Percentiles rank a stretch among this genome's conserved stretches.
Conservation (phyloP, 176 grass and related monocot species). For the Tillandsia fasciculata region DNA sequence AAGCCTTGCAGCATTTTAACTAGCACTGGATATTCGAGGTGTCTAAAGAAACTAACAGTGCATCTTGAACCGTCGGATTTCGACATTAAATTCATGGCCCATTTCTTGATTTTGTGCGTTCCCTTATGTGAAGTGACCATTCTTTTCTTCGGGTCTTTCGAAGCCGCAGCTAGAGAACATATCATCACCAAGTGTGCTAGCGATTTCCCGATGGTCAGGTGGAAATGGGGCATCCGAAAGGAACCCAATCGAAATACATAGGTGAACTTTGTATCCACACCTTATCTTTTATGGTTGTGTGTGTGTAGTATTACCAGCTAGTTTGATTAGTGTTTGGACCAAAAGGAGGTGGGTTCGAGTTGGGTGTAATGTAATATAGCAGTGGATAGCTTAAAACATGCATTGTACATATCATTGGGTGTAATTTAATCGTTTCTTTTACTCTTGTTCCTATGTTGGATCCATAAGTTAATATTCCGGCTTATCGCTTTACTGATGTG, state of each 20-base stretch:
- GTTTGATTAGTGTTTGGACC: neutral
- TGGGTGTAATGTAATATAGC: neutral
- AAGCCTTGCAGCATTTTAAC: constrained; percentile 1
- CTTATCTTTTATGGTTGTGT: neutral
- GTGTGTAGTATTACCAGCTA: neutral
- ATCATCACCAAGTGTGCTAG: constrained; percentile 12
- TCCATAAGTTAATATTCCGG: no score
- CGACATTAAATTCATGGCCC: constrained; percentile 5
- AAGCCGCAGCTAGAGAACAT: neutral
- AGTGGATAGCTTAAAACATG: neutral
- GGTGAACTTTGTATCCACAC: no score
- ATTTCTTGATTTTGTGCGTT: constrained; percentile 26
- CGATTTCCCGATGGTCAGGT: constrained; percentile 36
- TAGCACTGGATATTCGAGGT: constrained; percentile 15
- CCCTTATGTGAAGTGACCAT: constrained; percentile 41
- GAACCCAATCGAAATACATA: constrained; percentile 1
- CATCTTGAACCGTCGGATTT: constrained; percentile 14
- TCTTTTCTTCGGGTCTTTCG: constrained; percentile 33
- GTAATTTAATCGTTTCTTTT: neutral
- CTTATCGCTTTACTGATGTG: no score
- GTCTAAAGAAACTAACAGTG: constrained; percentile 52
- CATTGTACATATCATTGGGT: neutral
- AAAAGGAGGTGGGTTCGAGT: neutral
- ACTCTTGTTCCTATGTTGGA: neutral
- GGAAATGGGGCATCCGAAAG: constrained; percentile 37